Base-by-base conservation (phyloP, 768 basidiomycete genomes). In the Lanmaoa pseudosensibilis region DNA sequence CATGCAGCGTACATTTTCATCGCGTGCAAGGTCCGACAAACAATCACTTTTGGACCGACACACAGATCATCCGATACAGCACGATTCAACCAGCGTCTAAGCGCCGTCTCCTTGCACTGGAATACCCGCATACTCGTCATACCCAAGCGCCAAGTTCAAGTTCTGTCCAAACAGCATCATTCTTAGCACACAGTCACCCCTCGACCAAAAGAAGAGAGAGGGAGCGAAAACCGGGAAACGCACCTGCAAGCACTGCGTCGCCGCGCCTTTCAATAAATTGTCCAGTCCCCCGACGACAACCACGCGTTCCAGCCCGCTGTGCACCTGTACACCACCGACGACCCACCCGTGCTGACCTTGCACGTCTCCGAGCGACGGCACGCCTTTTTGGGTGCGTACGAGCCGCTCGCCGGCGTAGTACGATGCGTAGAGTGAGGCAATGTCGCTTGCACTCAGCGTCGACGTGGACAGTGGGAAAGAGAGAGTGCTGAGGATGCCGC, bases 211-310 rank as follows among this genome's bases (percentile, higher is more conserved):
- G 34, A 34, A 18, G 6, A 4, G 38, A 10, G 2, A 27, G 30
- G 33, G 18, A 25, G n/a, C 10, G 16, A n/a, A 9, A n/a, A 5
- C 13, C 0, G n/a, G 32, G 13, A 5, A 38, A 74, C 86, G 19
- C 49, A 93, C 92, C 81, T 96, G 94, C 59, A 99, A 69, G 72
- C 96, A 98, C 73, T 99, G 97, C n/a, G 96, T 98, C 18, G 97
- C 97, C 48, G 97, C 97, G 8, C 97, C 97, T 73, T 99, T 99
- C 59, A 99, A 78, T 54, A 99, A 75, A 75, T 99, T 99, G 69
- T 99, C 97, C 65, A 99, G 74, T 0, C 94, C 94, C 47, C 93
- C 96, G 23, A 96, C 93, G n/a, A 98, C 83, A 21, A 98, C 97
- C 12, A 91, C 97, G 50, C 97, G 79, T 68, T 92, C 90, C 1